Conservation (phyloP, 2,329 filamentous ascomycete genomes). For the Pseudocercospora fijiensis region DNA sequence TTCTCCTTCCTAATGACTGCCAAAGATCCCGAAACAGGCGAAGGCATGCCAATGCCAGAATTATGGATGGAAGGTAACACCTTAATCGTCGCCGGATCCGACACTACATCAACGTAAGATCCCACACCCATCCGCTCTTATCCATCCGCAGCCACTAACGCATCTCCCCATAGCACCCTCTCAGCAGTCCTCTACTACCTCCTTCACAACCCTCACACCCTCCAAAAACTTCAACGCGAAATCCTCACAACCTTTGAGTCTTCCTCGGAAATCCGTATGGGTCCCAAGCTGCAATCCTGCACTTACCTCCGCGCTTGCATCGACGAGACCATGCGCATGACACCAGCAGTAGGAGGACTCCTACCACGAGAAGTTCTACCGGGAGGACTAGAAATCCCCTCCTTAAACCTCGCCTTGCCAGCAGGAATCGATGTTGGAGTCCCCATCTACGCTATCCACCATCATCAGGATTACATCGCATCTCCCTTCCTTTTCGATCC, state of each 20-base stretch:
- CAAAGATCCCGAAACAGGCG: conserved; percentile 43
- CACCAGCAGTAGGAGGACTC: conserved; percentile 43
- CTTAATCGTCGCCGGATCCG: conserved; percentile 50
- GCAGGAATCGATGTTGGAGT: conserved; percentile 39
- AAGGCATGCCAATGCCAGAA: conserved; percentile 42
- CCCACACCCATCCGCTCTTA: conserved; percentile 28
- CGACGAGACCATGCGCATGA: conserved; percentile 50
- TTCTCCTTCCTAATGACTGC: conserved; percentile 29
- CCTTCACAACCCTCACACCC: conserved; percentile 40
- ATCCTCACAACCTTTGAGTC: conserved; percentile 40
- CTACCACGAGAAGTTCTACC: conserved; percentile 38
- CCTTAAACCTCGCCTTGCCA: conserved; percentile 41
- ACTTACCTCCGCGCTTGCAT: conserved; percentile 49
- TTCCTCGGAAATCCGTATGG: conserved; percentile 33
- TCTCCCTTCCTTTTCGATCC: conserved; percentile 33
- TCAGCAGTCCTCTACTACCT: conserved; percentile 47
- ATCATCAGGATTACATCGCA: conserved; percentile 36
- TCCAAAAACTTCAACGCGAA: conserved; percentile 38
- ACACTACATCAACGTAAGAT: conserved; percentile 46
- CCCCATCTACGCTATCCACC: conserved; percentile 40
- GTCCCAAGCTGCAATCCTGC: conserved; percentile 38
- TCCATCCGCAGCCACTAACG: not conserved
- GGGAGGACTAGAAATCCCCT: conserved; percentile 35
- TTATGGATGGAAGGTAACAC: conserved; percentile 52
- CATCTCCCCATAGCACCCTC: conserved; percentile 19